These are phyloP conservation scores for Cyanodermella asteris DNA, from an alignment of 2,329 filamentous ascomycete genomes.

Conservation along the genomic window DNA sequence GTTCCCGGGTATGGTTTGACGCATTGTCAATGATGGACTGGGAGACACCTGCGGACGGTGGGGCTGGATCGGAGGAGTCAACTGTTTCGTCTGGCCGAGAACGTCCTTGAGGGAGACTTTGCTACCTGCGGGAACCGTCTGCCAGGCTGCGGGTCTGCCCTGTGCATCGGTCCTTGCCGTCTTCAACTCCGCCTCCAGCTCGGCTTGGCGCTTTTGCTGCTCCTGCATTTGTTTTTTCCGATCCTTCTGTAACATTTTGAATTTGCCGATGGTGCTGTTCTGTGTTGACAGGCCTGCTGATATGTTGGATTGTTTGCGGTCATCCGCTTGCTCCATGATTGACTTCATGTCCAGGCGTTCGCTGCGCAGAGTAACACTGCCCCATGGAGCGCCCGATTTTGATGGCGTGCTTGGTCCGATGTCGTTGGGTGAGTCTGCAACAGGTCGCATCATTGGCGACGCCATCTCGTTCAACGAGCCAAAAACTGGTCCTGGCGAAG, in stretches of 20 bases:
- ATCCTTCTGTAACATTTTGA: slow-evolving; percentile 76
- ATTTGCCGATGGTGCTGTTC: slow-evolving; percentile 18
- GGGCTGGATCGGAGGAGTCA: too few relatives aligned
- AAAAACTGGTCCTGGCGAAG: too few relatives aligned
- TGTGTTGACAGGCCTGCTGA: slow-evolving; percentile 28
- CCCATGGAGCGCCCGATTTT: slow-evolving; percentile 23
- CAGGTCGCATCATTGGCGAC: too few relatives aligned
- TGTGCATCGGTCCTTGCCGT: slow-evolving; percentile 7
- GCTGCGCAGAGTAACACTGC: slow-evolving; percentile 28
- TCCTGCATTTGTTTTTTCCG: slow-evolving; percentile 63
- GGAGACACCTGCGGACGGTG: slow-evolving; percentile 9
- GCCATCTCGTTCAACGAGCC: too few relatives aligned
- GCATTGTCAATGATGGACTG: slow-evolving; percentile 34
- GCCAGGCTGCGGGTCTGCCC: slow-evolving; percentile 35
- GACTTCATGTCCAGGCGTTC: slow-evolving; percentile 52
- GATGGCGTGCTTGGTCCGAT: slow-evolving; percentile 9
- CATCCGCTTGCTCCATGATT: slow-evolving; percentile 45
- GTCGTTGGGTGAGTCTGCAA: slow-evolving; percentile 3
- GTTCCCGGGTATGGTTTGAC: slow-evolving; percentile 34
- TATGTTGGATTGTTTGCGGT: slow-evolving; percentile 27
- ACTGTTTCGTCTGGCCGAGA: slow-evolving; percentile 13
- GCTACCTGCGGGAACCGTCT: slow-evolving; percentile 28
- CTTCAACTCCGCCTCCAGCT: slow-evolving; percentile 10
- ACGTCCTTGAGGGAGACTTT: slow-evolving; percentile 31
- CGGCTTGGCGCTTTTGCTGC: slow-evolving; percentile 26